Evolutionary conservation across 305 asterid species (phyloP), one percentile per base, ranked within the genome.

Genomic region (Fraxinus greggii): DNA sequence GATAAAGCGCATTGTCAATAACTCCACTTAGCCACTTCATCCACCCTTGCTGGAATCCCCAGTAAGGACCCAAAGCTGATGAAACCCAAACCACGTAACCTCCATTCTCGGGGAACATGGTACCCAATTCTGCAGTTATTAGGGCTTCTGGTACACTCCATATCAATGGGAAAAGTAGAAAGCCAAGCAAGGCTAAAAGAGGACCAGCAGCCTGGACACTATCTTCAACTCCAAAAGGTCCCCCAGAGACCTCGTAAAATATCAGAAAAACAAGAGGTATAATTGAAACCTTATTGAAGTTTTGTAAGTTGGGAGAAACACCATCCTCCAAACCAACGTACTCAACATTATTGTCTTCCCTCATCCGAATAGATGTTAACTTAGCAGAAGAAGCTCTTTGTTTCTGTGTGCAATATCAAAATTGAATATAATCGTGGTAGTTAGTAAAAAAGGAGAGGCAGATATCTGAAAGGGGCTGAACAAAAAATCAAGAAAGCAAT

Each of bases 1-100:
- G 94, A 82, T 90, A 93, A 3, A 93, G 86, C 3, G 97, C 97
- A 75, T 93, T 93, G 82, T 90, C 96, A 78, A 92, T 89, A 31
- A 91, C 97, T 21, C 94, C 97, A 83, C 93, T 89, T 35, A 93
- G 85, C 96, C 96, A 92, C 72, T 93, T 93, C 92, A 91, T 86
- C 93, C 97, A 93, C 23, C 97, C 96, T 82, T 90, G 90, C 51
- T 93, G 97, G 81, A 93, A 90, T 23, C 96, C 92, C 96, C 97
- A 92, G 75, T 76, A 90, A 3, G 93, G 90, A 33, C 94, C 95
- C 81, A 93, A 89, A 21, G 96, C 92, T 0, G 90, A 87, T 1
- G 97, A 85, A 73, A 93, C 97, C 94, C 97, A 93, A 80, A 90
- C 94, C 42, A 90, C 96, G 78, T 92, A 92, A 4, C 96, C 94